Conservation (phyloP, 441 rosid species). For the Gossypium davidsonii region DNA sequence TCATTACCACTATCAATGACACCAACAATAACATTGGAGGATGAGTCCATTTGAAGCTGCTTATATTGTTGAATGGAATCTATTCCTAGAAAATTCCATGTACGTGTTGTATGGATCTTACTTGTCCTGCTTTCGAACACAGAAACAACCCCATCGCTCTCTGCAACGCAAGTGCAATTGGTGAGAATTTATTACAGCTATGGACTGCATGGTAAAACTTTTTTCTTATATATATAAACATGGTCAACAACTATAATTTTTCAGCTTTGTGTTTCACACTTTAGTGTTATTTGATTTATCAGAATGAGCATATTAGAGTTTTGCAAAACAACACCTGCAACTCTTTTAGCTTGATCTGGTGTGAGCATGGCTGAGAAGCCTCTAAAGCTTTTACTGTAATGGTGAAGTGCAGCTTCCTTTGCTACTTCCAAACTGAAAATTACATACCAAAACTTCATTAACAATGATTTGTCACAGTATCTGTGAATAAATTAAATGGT, state of each 20-base stretch:
- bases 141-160: slow-evolving; percentile 29
- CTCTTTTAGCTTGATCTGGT: slow-evolving; percentile 32
- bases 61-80: slow-evolving; percentile 17
- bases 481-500: not conserved
- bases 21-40: slow-evolving; percentile 35
- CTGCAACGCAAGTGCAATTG: slow-evolving; percentile 23
- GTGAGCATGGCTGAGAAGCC: slow-evolving; percentile 50
- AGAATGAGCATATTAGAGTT: not conserved
- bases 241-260: not conserved
- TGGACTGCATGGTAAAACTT: not conserved
- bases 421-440: slow-evolving; percentile 33
- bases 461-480: not conserved
- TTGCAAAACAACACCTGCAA: slow-evolving; percentile 20
- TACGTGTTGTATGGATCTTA: slow-evolving; percentile 46
- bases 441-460: not conserved
- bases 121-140: slow-evolving; percentile 36
- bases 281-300: not conserved
- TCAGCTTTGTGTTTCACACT: not conserved
- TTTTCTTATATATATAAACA: not conserved
- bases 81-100: slow-evolving; percentile 49
- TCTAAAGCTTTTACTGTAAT: slow-evolving; percentile 42
- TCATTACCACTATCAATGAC: slow-evolving; percentile 39
- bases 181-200: not conserved
- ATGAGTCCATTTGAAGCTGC: slow-evolving; percentile 17
- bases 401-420: slow-evolving; percentile 29